Evolutionary conservation across 2,329 filamentous ascomycete genomes (phyloP).

Genomic region (Aspergillus sp.): DNA sequence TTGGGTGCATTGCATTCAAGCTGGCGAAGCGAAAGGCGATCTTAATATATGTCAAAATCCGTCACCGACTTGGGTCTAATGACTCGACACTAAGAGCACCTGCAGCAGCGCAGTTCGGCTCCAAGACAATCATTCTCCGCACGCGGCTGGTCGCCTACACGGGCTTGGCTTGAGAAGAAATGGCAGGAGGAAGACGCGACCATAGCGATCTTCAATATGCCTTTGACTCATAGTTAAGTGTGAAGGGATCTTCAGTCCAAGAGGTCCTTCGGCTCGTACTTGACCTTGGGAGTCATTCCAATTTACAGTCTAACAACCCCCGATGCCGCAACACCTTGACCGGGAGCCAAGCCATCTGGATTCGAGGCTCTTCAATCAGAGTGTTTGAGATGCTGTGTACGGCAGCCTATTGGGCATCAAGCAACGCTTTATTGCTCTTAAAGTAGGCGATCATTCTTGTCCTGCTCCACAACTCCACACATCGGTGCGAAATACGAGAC

Average conservation of each 20-base stretch:
- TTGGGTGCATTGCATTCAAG: background rate
- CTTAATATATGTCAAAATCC: background rate
- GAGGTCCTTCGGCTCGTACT: background rate
- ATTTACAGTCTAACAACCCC: background rate
- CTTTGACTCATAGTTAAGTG: background rate
- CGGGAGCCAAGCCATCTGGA: background rate
- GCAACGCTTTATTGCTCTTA: background rate
- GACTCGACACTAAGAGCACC: background rate
- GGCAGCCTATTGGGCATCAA: background rate
- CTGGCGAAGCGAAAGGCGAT: background rate
- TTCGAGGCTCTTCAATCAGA: background rate
- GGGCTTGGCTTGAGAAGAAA: background rate
- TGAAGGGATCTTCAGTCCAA: background rate
- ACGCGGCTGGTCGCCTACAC: background rate
- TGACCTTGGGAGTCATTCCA: background rate
- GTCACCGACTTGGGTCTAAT: background rate
- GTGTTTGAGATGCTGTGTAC: background rate
- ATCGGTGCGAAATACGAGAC: background rate
- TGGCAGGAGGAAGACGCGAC: background rate
- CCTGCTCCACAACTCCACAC: conserved; percentile 1
- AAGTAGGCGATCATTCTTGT: conserved; percentile 3
- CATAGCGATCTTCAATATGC: background rate
- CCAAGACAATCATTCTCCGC: background rate
- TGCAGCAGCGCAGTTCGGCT: background rate
- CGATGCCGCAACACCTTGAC: background rate